phyloP scores from a whole-genome alignment of 257 asterid species.

The Capsicum rhomboideum region DNA sequence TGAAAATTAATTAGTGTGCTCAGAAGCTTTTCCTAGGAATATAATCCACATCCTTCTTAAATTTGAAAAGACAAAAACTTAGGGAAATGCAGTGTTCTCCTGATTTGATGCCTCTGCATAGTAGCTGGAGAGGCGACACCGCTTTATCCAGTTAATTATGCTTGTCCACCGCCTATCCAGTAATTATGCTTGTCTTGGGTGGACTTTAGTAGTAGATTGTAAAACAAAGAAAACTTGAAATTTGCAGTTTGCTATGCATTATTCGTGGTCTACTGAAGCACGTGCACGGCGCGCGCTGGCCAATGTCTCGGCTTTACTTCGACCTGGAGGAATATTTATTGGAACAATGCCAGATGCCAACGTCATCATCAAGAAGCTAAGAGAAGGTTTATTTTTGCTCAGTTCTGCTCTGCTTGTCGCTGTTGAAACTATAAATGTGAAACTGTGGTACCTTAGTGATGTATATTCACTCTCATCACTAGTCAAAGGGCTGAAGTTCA shows the following conservation, averaged over 20 bases:
- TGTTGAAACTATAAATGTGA: background rate
- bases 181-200: background rate
- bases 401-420: background rate
- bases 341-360: constrained; percentile 99
- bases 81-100: background rate
- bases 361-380: constrained; percentile 74
- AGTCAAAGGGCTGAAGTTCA: background rate
- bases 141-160: background rate
- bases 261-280: constrained; percentile 98
- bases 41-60: background rate
- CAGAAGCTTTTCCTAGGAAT: background rate
- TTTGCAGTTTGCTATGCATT: constrained; percentile 97
- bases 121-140: background rate
- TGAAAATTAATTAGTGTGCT: background rate
- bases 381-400: constrained; percentile 57
- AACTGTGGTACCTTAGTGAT: background rate
- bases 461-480: background rate
- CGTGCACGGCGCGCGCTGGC: constrained; percentile 96
- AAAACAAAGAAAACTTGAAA: constrained; percentile 9
- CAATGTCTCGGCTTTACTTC: constrained; percentile 88
- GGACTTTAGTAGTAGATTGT: background rate
- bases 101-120: background rate
- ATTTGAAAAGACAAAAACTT: background rate
- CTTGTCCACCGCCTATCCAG: too few species aligned
- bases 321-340: constrained; percentile 93